Conservation (phyloP, 768 basidiomycete species). For the Panellus pusillus region DNA sequence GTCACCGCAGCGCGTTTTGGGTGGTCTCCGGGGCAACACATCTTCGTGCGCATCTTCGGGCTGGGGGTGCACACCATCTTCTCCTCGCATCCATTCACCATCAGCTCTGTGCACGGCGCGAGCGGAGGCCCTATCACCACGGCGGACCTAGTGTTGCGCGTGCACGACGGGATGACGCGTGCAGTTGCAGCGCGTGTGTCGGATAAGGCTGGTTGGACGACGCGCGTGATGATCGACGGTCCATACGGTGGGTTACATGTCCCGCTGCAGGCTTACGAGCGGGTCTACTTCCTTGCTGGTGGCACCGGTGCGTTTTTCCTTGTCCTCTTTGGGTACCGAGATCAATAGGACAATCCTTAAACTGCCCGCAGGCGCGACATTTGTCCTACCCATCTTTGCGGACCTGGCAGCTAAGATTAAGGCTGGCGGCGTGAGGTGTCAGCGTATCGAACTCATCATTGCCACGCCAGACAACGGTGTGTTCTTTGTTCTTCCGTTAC, state of each 20-base stretch:
- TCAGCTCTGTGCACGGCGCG: conserved; percentile 25
- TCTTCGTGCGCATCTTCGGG: conserved; percentile 24
- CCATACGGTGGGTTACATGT: conserved; percentile 31
- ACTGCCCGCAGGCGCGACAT: conserved; percentile 23
- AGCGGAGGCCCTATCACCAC: conserved; percentile 11
- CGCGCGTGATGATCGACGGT: conserved; percentile 28
- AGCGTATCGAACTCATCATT: conserved; percentile 25
- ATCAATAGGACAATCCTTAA: neutral
- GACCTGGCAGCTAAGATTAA: conserved; percentile 24
- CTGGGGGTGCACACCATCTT: conserved; percentile 23
- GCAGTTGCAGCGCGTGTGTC: conserved; percentile 18
- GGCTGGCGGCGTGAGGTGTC: conserved; percentile 19
- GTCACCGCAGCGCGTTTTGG: conserved; percentile 23
- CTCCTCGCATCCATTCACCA: conserved; percentile 36
- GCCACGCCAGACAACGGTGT: conserved; percentile 23
- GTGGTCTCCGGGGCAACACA: conserved; percentile 35
- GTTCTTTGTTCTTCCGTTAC: neutral
- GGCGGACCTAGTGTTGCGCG: conserved; percentile 27
- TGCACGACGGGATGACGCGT: conserved; percentile 30
- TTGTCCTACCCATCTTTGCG: conserved; percentile 27
- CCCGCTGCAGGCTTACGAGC: conserved; percentile 27
- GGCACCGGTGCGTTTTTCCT: conserved; percentile 29
- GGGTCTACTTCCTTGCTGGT: conserved; percentile 32
- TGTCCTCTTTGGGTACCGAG: neutral
- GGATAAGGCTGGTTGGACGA: conserved; percentile 13